These are phyloP conservation scores for Lodderomyces elongisporus DNA, from an alignment of 1,139 yeast genomes.

Conservation along the genomic window DNA sequence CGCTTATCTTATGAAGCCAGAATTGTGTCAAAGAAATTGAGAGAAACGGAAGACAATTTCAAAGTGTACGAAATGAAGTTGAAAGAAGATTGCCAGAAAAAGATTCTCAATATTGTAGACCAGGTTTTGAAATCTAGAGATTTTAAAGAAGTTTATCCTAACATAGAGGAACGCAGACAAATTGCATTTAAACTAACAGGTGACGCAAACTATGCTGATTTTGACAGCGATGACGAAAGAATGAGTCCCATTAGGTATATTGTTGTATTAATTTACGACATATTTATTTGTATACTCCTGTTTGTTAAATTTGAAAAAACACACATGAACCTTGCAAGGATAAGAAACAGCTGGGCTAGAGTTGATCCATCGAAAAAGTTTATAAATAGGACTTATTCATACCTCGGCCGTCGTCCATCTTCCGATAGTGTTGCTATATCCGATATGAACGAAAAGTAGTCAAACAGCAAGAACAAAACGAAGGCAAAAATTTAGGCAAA, in stretches of 20 bases:
- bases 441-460: neutral
- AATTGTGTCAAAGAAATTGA: constrained; percentile 63
- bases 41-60: constrained; percentile 73
- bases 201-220: constrained; percentile 10
- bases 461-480: neutral
- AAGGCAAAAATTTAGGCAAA: neutral
- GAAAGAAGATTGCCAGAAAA: constrained; percentile 24
- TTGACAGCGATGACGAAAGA: constrained; percentile 6
- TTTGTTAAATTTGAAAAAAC: constrained; percentile 34
- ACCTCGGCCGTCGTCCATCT: constrained; percentile 30
- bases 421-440: constrained; percentile 9
- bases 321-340: constrained; percentile 42
- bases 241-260: constrained; percentile 20
- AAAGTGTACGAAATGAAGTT: constrained; percentile 42
- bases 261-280: constrained; percentile 28
- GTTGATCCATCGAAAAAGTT: constrained; percentile 42
- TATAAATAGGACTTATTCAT: constrained; percentile 34
- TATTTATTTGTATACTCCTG: constrained; percentile 26
- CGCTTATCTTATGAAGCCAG: constrained; percentile 77
- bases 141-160: constrained; percentile 29
- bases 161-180: constrained; percentile 25
- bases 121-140: constrained; percentile 33
- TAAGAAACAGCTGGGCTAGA: constrained; percentile 38
- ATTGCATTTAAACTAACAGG: constrained; percentile 26
- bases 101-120: constrained; percentile 27